These are phyloP conservation scores for Xylariaceae sp. DNA, from an alignment of 2,329 filamentous ascomycete genomes.

Conservation along the genomic window DNA sequence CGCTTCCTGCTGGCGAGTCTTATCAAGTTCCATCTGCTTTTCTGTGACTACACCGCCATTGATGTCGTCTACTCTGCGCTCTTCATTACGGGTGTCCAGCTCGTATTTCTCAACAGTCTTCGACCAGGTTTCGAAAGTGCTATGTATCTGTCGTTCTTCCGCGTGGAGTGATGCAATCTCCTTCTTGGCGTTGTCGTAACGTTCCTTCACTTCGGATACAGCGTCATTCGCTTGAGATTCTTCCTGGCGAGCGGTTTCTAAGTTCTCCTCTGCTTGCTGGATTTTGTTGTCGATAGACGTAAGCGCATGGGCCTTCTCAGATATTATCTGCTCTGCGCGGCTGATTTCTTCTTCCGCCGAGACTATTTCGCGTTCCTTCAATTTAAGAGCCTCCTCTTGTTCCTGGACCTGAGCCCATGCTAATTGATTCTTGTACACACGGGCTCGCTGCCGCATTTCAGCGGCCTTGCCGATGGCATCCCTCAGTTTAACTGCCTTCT, in stretches of 20 bases:
- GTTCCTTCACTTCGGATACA: conserved; percentile 44
- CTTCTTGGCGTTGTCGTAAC: conserved; percentile 47
- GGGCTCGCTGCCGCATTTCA: conserved; percentile 55
- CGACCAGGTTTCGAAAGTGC: conserved; percentile 50
- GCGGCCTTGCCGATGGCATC: conserved; percentile 62
- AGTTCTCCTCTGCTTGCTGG: conserved; percentile 33
- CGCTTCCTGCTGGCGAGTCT: conserved; percentile 47
- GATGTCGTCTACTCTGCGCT: conserved; percentile 56
- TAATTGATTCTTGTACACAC: conserved; percentile 58
- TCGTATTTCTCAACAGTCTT: conserved; percentile 42
- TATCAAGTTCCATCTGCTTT: conserved; percentile 54
- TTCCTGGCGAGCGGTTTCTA: conserved; percentile 41
- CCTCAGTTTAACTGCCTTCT: conserved; percentile 59
- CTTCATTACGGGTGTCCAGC: conserved; percentile 49
- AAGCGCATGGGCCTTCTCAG: conserved; percentile 46
- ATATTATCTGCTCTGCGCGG: conserved; percentile 30
- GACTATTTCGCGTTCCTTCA: conserved; percentile 28
- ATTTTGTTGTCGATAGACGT: conserved; percentile 42
- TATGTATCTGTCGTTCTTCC: conserved; percentile 61
- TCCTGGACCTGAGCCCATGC: conserved; percentile 86
- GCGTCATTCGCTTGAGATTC: conserved; percentile 43
- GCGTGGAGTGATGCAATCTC: conserved; percentile 50
- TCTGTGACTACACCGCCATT: conserved; percentile 64
- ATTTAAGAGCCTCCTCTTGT: conserved; percentile 53
- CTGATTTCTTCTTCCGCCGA: conserved; percentile 34